Percentiles rank a stretch among this genome's conserved stretches.
Conservation (phyloP, 2,329 filamentous ascomycete species). For the Ceratocystis eucalypticola region DNA sequence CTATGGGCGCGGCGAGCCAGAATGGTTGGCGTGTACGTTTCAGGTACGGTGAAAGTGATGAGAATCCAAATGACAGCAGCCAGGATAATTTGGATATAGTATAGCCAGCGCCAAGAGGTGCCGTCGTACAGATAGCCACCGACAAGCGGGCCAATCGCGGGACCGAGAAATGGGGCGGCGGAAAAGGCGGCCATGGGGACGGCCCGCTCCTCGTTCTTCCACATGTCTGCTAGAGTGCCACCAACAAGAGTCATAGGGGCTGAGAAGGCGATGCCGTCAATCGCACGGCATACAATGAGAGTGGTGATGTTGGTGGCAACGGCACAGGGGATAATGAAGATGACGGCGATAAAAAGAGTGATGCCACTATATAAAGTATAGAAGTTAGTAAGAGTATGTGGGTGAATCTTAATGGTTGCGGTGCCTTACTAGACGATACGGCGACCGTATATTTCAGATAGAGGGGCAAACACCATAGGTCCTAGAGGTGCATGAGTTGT, state of each 20-base stretch:
- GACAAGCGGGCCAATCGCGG: conserved; percentile 60
- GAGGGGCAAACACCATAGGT: conserved; percentile 66
- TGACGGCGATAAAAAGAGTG: conserved; percentile 54
- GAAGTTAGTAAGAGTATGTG: background rate
- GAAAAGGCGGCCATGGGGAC: conserved; percentile 79
- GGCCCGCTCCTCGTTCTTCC: conserved; percentile 69
- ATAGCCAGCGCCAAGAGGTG: conserved; percentile 67
- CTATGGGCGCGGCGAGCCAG: conserved; percentile 57
- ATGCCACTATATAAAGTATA: conserved; percentile 29
- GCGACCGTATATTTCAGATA: conserved; percentile 63
- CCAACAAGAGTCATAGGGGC: conserved; percentile 79
- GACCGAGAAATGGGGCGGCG: conserved; percentile 70
- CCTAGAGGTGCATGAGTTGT: conserved; percentile 28
- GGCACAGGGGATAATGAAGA: conserved; percentile 72
- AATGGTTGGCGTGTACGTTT: conserved; percentile 74
- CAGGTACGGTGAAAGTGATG: conserved; percentile 78
- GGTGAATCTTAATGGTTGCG: background rate
- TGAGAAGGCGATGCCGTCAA: conserved; percentile 73
- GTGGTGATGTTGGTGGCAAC: conserved; percentile 64
- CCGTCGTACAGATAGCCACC: conserved; percentile 64
- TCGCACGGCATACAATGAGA: conserved; percentile 59
- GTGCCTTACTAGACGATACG: conserved; percentile 49
- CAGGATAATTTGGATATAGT: conserved; percentile 76
- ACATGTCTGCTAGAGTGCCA: conserved; percentile 71
- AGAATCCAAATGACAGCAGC: conserved; percentile 55